phyloP scores from a whole-genome alignment of 495 filamentous ascomycete genomes.

The Podospora sp. region DNA sequence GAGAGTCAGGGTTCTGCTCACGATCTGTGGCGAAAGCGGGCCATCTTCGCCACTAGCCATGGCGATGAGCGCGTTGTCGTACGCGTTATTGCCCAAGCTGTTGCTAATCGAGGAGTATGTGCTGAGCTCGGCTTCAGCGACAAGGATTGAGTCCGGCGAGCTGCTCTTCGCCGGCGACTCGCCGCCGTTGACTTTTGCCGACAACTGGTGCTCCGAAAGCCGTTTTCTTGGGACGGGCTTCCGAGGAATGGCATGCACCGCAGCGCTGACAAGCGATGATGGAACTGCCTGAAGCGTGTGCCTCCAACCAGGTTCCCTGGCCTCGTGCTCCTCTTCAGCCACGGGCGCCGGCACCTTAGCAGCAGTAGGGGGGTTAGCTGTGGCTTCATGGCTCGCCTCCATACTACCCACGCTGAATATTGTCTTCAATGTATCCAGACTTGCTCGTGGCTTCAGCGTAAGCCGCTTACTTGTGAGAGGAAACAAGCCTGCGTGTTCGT shows the following conservation, averaged over 20 bases:
- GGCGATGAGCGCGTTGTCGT: conserved; percentile 24
- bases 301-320: conserved; percentile 32
- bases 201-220: conserved; percentile 30
- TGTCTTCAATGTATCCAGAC: conserved; percentile 45
- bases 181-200: conserved; percentile 3
- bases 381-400: conserved; percentile 35
- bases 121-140: conserved; percentile 22
- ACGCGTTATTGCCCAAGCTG: conserved; percentile 26
- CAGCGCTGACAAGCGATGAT: conserved; percentile 32
- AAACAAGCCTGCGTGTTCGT: conserved; percentile 34
- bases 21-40: conserved; percentile 16
- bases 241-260: conserved; percentile 34
- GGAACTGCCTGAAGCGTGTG: conserved; percentile 33
- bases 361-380: conserved; percentile 21
- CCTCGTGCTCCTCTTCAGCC: conserved; percentile 11
- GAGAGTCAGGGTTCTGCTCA: conserved; percentile 29
- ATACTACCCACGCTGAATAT: conserved; percentile 46
- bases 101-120: conserved; percentile 18
- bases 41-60: conserved; percentile 17
- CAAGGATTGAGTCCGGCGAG: conserved; percentile 20
- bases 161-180: conserved; percentile 10
- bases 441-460: conserved; percentile 37
- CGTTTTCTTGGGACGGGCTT: conserved; percentile 43
- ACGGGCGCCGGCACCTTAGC: conserved; percentile 18
- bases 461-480: conserved; percentile 38